Conservation (phyloP, 2,329 filamentous ascomycete genomes). For the Aspergillus felis region DNA sequence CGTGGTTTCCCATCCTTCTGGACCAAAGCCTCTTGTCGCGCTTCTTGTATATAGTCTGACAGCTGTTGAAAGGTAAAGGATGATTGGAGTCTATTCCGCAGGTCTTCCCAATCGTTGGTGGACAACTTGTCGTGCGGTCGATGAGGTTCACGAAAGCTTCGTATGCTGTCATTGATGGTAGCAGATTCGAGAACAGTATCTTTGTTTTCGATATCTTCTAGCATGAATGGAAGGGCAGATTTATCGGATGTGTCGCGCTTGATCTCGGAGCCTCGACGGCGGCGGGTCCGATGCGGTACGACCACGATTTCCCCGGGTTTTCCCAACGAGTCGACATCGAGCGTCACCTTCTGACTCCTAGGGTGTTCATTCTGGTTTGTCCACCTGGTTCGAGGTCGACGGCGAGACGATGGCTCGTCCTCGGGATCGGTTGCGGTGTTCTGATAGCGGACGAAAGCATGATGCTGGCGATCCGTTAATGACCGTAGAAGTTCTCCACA, state of each 20-base stretch:
- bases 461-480: conserved; percentile 6
- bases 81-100: conserved; percentile 26
- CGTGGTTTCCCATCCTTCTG: not conserved
- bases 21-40: not conserved
- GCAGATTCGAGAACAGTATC: conserved; percentile 8
- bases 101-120: conserved; percentile 24
- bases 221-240: conserved; percentile 18
- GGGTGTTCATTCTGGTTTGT: not conserved
- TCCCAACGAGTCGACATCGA: conserved; percentile 33
- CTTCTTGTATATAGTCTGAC: conserved; percentile 24
- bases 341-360: conserved; percentile 14
- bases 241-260: conserved; percentile 7
- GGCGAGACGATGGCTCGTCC: conserved; percentile 1
- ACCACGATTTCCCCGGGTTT: conserved; percentile 37
- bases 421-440: conserved; percentile 9
- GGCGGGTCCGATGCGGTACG: conserved; percentile 23
- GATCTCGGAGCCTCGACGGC: conserved; percentile 7
- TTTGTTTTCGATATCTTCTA: conserved; percentile 24
- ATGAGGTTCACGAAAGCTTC: conserved; percentile 22
- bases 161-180: conserved; percentile 23
- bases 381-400: conserved; percentile 3
- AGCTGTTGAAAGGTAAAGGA: conserved; percentile 36
- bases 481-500: conserved; percentile 6
- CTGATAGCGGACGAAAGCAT: conserved; percentile 18
- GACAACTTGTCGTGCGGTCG: conserved; percentile 23